These are phyloP conservation scores for Incumbomyces lentus DNA, from an alignment of 2,329 filamentous ascomycete genomes.

Conservation along the genomic window DNA sequence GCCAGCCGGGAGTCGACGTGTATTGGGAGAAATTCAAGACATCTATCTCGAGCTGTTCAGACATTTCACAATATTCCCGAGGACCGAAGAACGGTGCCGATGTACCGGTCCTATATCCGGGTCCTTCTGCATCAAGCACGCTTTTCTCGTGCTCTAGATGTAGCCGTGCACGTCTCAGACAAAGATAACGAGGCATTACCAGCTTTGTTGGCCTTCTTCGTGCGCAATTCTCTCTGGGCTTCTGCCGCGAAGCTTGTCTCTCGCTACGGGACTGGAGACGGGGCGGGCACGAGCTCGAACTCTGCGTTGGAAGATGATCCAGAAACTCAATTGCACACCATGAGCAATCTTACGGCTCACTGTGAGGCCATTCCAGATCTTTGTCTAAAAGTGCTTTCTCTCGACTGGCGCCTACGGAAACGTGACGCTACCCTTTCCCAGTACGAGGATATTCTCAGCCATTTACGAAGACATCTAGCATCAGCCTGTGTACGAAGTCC, in stretches of 20 bases:
- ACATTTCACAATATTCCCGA: conserved; percentile 36
- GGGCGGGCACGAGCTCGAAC: neutral
- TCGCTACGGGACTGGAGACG: neutral
- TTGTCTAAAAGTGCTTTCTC: conserved; percentile 16
- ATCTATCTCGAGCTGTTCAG: conserved; percentile 34
- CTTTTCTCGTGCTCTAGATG: conserved; percentile 23
- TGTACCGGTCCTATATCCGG: conserved; percentile 33
- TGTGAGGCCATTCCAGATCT: conserved; percentile 10
- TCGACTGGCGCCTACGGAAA: conserved; percentile 19
- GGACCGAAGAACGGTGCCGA: conserved; percentile 28
- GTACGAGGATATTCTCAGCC: conserved; percentile 12
- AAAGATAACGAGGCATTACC: conserved; percentile 24
- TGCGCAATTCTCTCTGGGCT: conserved; percentile 26
- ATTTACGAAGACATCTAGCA: neutral
- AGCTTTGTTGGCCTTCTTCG: conserved; percentile 24
- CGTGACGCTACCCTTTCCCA: conserved; percentile 2
- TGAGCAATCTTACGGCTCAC: neutral
- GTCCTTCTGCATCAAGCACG: conserved; percentile 10
- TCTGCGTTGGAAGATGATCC: too few relatives aligned
- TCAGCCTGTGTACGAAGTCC: conserved; percentile 8
- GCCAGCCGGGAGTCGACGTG: conserved; percentile 24
- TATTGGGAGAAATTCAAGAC: conserved; percentile 19
- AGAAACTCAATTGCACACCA: too few relatives aligned
- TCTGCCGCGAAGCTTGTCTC: conserved; percentile 14
- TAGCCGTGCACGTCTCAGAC: conserved; percentile 33